These are phyloP conservation scores for Haplosporangium sp. DNA, from an alignment of 371 early-diverging fungal species.

Conservation along the genomic window DNA sequence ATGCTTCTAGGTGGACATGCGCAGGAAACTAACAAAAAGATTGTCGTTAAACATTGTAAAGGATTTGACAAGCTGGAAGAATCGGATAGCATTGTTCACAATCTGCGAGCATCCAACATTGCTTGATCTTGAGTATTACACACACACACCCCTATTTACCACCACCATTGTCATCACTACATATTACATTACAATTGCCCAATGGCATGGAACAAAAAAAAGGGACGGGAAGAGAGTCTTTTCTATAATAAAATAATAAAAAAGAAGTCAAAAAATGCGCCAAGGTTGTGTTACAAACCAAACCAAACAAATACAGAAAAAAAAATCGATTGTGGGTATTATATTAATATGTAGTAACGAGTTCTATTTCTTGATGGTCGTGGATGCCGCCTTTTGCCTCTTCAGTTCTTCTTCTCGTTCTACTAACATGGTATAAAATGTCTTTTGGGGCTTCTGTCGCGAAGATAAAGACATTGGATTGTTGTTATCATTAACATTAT, in stretches of 20 bases:
- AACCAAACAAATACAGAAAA: neutral
- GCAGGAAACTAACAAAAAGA: slow-evolving; percentile 55
- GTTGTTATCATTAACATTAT: neutral
- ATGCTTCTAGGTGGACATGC: slow-evolving; percentile 61
- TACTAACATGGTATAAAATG: slow-evolving; percentile 38
- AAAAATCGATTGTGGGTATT: neutral
- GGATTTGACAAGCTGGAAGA: slow-evolving; percentile 57
- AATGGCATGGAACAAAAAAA: slow-evolving; percentile 1
- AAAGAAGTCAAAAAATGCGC: neutral
- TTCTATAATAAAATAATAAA: neutral
- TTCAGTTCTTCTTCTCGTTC: slow-evolving; percentile 45
- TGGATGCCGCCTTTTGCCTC: slow-evolving; percentile 9
- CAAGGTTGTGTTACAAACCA: neutral
- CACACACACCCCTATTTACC: too few species aligned
- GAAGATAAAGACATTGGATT: neutral
- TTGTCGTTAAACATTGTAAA: slow-evolving; percentile 52
- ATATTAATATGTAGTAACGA: neutral
- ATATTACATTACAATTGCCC: neutral
- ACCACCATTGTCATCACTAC: neutral
- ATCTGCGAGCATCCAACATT: slow-evolving; percentile 55
- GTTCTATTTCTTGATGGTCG: slow-evolving; percentile 1
- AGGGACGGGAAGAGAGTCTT: too few species aligned
- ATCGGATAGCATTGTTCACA: slow-evolving; percentile 53
- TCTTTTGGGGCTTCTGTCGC: slow-evolving; percentile 36
- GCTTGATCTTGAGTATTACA: slow-evolving; percentile 22